A percentile compares a stretch with the other conserved stretches of the same genome.
phyloP scores from a whole-genome alignment of 1,139 yeast species.

The Yamadazyma epiphylla region DNA sequence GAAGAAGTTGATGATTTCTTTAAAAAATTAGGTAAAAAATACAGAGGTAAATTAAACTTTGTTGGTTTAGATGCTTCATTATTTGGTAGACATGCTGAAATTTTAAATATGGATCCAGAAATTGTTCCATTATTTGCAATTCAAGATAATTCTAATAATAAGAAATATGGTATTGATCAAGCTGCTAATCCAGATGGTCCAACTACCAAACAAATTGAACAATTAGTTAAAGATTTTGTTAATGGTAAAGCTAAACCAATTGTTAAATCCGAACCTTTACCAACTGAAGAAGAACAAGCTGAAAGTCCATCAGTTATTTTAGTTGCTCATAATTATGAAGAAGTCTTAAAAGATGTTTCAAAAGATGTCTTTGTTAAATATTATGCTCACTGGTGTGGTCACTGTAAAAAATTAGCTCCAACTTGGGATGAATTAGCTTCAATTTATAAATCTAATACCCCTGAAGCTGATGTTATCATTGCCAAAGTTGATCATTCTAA shows the following conservation, averaged over 20 bases:
- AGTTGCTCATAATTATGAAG: constrained; percentile 82
- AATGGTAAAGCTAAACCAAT: constrained; percentile 68
- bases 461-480: constrained; percentile 49
- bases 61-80: constrained; percentile 81
- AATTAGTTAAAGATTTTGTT: constrained; percentile 61
- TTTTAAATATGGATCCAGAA: constrained; percentile 76
- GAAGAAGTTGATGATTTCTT: constrained; percentile 50
- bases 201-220: constrained; percentile 38
- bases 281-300: constrained; percentile 62
- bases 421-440: constrained; percentile 83
- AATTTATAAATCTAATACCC: constrained; percentile 49
- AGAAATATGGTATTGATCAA: constrained; percentile 70
- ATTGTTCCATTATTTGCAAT: constrained; percentile 89
- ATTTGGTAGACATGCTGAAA: constrained; percentile 87
- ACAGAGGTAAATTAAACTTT: constrained; percentile 80
- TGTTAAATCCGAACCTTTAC: constrained; percentile 83
- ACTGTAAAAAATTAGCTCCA: constrained; percentile 95
- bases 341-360: constrained; percentile 57
- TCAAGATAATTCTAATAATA: constrained; percentile 65
- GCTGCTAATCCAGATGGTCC: constrained; percentile 37
- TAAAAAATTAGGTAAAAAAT: constrained; percentile 62
- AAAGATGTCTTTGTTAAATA: constrained; percentile 92
- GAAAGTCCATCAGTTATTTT: constrained; percentile 70
- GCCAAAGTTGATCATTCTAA: constrained; percentile 88
- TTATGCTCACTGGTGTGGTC: constrained; percentile 99